phyloP scores from a whole-genome alignment of 2,329 filamentous ascomycete species.

The Colletotrichum agaves region DNA sequence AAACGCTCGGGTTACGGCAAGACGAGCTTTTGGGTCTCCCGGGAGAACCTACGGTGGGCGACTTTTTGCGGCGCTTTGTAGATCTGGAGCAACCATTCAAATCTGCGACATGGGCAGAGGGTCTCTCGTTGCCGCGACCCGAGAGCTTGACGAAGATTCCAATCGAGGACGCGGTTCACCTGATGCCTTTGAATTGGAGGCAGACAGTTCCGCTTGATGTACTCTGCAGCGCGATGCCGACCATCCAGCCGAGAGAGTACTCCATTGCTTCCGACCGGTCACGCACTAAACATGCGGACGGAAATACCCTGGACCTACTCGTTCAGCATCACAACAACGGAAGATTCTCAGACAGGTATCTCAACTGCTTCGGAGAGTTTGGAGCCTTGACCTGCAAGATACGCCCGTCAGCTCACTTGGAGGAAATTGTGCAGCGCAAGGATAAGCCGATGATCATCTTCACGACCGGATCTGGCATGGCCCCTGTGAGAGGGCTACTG shows the following conservation, averaged over 20 bases:
- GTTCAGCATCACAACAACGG: conserved; percentile 27
- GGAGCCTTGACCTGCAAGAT: conserved; percentile 34
- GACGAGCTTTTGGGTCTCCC: conserved; percentile 16
- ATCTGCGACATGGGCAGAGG: conserved; percentile 4
- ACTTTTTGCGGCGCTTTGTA: conserved; percentile 19
- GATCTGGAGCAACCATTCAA: conserved; percentile 32
- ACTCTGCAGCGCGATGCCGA: conserved; percentile 27
- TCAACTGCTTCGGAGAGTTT: conserved; percentile 20
- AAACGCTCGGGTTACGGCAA: neutral
- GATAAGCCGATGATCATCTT: conserved; percentile 31
- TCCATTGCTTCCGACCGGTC: conserved; percentile 30
- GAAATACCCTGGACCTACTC: conserved; percentile 25
- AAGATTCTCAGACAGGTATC: conserved; percentile 28
- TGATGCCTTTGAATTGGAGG: conserved; percentile 26
- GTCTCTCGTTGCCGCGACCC: neutral
- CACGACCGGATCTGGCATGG: conserved; percentile 35
- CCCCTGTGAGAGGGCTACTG: conserved; percentile 27
- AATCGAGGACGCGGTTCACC: conserved; percentile 25
- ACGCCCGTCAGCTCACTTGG: conserved; percentile 19
- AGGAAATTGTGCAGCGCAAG: conserved; percentile 15
- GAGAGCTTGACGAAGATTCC: conserved; percentile 20
- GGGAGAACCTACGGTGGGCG: conserved; percentile 13
- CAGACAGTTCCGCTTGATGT: conserved; percentile 4
- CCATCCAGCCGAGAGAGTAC: conserved; percentile 29
- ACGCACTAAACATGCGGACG: neutral